Conservation (phyloP, 2,329 filamentous ascomycete species). For the Ustulina deusta region DNA sequence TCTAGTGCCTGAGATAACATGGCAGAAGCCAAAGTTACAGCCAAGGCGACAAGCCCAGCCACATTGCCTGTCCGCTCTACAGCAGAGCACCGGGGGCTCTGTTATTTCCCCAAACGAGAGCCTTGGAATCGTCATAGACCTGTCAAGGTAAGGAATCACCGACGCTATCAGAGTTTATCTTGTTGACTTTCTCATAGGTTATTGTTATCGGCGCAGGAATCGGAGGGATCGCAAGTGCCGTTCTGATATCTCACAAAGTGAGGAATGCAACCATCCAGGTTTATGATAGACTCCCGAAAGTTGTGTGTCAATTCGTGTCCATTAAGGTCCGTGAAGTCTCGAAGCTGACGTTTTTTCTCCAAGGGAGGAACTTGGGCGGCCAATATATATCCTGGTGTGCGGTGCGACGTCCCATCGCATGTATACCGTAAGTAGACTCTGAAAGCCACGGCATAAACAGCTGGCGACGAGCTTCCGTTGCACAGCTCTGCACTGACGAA, state of each 20-base stretch:
- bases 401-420: conserved; percentile 16
- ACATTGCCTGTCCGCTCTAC: conserved; percentile 1
- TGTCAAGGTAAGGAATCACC: background rate
- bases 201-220: conserved; percentile 14
- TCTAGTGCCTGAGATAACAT: background rate
- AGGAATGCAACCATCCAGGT: conserved; percentile 12
- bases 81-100: conserved; percentile 8
- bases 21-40: background rate
- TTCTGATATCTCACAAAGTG: conserved; percentile 18
- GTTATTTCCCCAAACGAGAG: conserved; percentile 12
- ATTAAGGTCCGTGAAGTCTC: background rate
- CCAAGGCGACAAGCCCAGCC: background rate
- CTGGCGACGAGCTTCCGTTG: background rate
- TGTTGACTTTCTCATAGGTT: background rate
- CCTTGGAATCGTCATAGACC: conserved; percentile 18
- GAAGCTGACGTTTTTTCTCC: background rate
- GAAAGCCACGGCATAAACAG: background rate
- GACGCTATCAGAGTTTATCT: background rate
- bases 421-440: conserved; percentile 16
- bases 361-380: conserved; percentile 20
- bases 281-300: conserved; percentile 6
- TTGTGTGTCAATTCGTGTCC: background rate
- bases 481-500: background rate
- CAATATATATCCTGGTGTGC: conserved; percentile 18
- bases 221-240: conserved; percentile 10